Evolutionary conservation across 345 rosid genomes (phyloP).

Genomic region (Salix arbutifolia): DNA sequence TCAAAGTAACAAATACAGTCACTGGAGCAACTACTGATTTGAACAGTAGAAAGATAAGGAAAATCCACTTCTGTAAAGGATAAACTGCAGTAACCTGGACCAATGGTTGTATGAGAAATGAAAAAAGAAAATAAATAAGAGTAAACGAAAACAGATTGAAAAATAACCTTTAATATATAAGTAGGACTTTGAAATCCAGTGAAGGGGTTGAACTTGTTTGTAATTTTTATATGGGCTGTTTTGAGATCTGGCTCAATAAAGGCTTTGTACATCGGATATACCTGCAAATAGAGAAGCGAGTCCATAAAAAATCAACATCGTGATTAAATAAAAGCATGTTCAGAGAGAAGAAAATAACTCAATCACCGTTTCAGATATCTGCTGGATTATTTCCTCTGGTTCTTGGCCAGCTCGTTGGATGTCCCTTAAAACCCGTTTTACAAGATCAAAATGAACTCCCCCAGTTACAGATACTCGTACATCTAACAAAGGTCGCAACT

Average conservation of each 20-base stretch:
- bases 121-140: background rate
- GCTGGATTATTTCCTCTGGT: slow-evolving; percentile 96
- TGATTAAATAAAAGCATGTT: background rate
- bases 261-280: slow-evolving; percentile 99
- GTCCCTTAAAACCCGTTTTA: slow-evolving; percentile 91
- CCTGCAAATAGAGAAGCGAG: slow-evolving; percentile 47
- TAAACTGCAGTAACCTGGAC: background rate
- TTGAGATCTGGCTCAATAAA: slow-evolving; percentile 97
- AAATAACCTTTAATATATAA: slow-evolving; percentile 81
- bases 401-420: slow-evolving; percentile 98
- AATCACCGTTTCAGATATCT: slow-evolving; percentile 93
- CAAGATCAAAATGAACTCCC: slow-evolving; percentile 99
- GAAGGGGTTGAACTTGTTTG: slow-evolving; percentile 94
- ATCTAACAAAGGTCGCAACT: slow-evolving; percentile 77
- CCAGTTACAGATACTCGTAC: slow-evolving; percentile 89
- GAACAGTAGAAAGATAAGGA: background rate
- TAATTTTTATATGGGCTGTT: slow-evolving; percentile 90
- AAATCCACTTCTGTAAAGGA: background rate
- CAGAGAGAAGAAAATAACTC: background rate
- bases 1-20: slow-evolving; percentile 12
- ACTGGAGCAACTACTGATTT: background rate
- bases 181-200: slow-evolving; percentile 95
- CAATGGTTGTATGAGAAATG: background rate
- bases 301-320: slow-evolving; percentile 8
- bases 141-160: background rate